A percentile compares a stretch with the other conserved stretches of the same genome.
Evolutionary conservation across 805 yeast genomes (phyloP).

Genomic region (Pichia phayaonensis): DNA sequence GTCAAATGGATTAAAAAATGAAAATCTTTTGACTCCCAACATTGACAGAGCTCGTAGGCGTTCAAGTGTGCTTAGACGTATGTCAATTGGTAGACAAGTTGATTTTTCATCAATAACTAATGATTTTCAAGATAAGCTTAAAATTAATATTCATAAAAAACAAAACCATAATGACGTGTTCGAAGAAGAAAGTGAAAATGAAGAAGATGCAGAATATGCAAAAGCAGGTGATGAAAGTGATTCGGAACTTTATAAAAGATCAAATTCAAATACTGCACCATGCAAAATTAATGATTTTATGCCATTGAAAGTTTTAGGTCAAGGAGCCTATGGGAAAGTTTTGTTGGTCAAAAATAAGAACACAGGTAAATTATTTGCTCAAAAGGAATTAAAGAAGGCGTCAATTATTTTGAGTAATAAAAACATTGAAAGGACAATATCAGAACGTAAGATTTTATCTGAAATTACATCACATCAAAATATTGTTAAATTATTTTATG

Average conservation of each 20-base stretch:
- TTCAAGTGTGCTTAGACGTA: conserved; percentile 23
- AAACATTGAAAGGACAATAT: conserved; percentile 63
- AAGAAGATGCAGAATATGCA: no score
- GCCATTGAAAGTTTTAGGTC: conserved; percentile 66
- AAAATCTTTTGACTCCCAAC: no score
- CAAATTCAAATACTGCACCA: conserved; percentile 8
- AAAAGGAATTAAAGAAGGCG: conserved; percentile 77
- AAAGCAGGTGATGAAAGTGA: conserved; percentile 1
- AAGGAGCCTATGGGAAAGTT: conserved; percentile 86
- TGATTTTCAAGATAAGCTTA: background rate
- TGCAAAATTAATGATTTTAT: conserved; percentile 46
- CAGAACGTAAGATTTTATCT: conserved; percentile 62
- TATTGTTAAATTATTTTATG: conserved; percentile 75
- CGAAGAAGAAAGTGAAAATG: background rate
- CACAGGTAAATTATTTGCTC: conserved; percentile 66
- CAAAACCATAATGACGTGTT: conserved; percentile 6
- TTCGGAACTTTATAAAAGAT: conserved; percentile 8
- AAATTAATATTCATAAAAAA: conserved; percentile 5
- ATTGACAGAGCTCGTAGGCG: conserved; percentile 13
- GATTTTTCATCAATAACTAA: conserved; percentile 3
- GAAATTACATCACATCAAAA: conserved; percentile 65
- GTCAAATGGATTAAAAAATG: background rate
- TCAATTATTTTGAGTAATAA: conserved; percentile 48
- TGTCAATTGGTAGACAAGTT: conserved; percentile 20
- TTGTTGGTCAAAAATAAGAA: conserved; percentile 55